These are phyloP conservation scores for Phytophthora sp. DNA, from an alignment of 352 stramenopile species.

Conservation along the genomic window DNA sequence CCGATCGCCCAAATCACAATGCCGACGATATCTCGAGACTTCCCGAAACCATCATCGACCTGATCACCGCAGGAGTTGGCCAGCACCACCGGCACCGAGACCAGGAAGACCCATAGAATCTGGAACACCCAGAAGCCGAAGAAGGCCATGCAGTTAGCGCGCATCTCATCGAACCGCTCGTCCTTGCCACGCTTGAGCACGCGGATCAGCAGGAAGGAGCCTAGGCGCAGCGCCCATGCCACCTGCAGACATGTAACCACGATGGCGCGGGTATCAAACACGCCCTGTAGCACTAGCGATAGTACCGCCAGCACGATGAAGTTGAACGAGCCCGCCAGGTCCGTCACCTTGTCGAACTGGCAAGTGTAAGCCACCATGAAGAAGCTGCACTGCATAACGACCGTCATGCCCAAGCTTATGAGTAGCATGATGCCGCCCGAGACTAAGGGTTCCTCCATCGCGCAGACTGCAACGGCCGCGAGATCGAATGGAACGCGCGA, in stretches of 20 bases:
- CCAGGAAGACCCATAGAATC: constrained; percentile 82
- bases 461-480: too few relatives aligned
- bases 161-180: constrained; percentile 81
- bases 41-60: constrained; percentile 38
- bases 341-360: constrained; percentile 75
- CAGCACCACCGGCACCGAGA: constrained; percentile 72
- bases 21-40: constrained; percentile 46
- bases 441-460: constrained; percentile 34
- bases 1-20: constrained; percentile 63
- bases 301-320: constrained; percentile 62
- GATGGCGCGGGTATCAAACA: constrained; percentile 54
- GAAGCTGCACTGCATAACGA: constrained; percentile 63
- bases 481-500: neutral
- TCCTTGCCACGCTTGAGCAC: constrained; percentile 78
- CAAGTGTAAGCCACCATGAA: constrained; percentile 63
- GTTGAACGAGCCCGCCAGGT: constrained; percentile 67
- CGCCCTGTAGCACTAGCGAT: constrained; percentile 49
- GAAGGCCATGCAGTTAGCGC: constrained; percentile 61
- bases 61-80: constrained; percentile 52
- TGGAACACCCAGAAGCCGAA: constrained; percentile 86
- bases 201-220: constrained; percentile 64
- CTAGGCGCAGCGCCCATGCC: constrained; percentile 70
- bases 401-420: constrained; percentile 54
- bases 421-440: constrained; percentile 49
- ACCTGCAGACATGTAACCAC: constrained; percentile 55